Evolutionary conservation across 176 grass and related monocot genomes (phyloP), one percentile per base, ranked within the genome.

Genomic region (Neostapfia colusana): DNA sequence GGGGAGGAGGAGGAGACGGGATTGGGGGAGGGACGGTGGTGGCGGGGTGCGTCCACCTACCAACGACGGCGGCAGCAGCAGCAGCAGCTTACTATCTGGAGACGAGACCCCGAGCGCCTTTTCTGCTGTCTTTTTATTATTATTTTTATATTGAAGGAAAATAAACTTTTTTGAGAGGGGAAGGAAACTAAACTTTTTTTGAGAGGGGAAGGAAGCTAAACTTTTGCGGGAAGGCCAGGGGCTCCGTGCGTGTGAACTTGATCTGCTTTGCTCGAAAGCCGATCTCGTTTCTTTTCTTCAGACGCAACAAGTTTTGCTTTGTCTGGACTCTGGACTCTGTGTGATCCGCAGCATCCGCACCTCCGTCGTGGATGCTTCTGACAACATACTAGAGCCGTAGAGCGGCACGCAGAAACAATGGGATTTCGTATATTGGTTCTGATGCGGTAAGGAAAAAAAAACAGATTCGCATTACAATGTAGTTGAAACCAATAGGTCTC

Each of bases 31-130:
- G 23, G 55, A 1, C 51, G 28, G 17, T 3, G 18, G 41, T 57
- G 45, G 84, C 63, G 65, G 63, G 84, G 71, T 53, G 75, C 86
- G 72, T 63, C 69, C 81, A 79, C 75, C 75, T 48, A 88, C 86
- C 86, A 75, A 68, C 81, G 63, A 38, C 86, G 17, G 9, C 75
- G 67, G 80, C 77, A 49, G 44, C 44, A 37, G 44, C 49, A 31
- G 44, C 77, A 37, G 44, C 49, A 31, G 44, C 77, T 45, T 45
- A 7, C 83, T 37, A n/a, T n/a, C 37, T 39, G 61, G 10, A 41
- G 56, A 4, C 28, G 60, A 34, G 27, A 28, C 26, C 26, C 14
- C 59, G 25, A 13, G 58, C 25, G 58, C 21, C 65, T 21, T 49
- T 79, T 67, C 37, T 50, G 31, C 13, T 53, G 21, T 7, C 40